Evolutionary conservation across 2,329 filamentous ascomycete species (phyloP).

Genomic region (Fusarium sp.): DNA sequence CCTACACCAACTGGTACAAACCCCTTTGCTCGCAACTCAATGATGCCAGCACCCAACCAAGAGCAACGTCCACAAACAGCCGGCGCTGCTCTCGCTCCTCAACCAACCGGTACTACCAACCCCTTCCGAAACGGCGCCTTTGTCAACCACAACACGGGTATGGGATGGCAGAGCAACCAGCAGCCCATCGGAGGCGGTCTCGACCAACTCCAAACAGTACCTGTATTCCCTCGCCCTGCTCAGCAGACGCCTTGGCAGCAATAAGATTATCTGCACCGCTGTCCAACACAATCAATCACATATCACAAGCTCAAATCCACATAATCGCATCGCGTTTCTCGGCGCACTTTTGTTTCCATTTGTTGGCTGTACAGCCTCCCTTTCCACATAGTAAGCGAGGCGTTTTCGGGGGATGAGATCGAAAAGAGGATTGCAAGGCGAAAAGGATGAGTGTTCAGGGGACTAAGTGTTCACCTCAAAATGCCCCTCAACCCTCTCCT

Average conservation of each 20-base stretch:
- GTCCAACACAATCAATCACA: not conserved
- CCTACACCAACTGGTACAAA: conserved; percentile 69
- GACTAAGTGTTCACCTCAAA: not conserved
- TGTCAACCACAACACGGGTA: conserved; percentile 87
- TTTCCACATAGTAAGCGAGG: conserved; percentile 52
- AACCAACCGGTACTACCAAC: conserved; percentile 90
- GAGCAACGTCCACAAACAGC: conserved; percentile 62
- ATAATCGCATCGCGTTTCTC: conserved; percentile 24
- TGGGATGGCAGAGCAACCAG: conserved; percentile 87
- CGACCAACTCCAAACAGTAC: conserved; percentile 82
- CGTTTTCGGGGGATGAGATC: conserved; percentile 50
- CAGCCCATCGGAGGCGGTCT: conserved; percentile 84
- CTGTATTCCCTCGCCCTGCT: conserved; percentile 86
- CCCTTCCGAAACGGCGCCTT: conserved; percentile 94
- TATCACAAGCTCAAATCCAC: conserved; percentile 9
- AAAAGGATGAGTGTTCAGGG: conserved; percentile 13
- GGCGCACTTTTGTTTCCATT: conserved; percentile 27
- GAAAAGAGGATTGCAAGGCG: conserved; percentile 38
- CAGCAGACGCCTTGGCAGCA: conserved; percentile 73
- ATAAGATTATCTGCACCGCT: conserved; percentile 43
- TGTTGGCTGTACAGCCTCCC: conserved; percentile 43
- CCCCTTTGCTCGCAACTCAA: conserved; percentile 66
- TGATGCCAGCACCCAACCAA: conserved; percentile 48
- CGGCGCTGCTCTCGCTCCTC: conserved; percentile 71
- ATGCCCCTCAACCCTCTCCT: conserved; percentile 23